Base-by-base conservation (phyloP, 192 early-diverging fungal species). In the Backusella psychrophila region DNA sequence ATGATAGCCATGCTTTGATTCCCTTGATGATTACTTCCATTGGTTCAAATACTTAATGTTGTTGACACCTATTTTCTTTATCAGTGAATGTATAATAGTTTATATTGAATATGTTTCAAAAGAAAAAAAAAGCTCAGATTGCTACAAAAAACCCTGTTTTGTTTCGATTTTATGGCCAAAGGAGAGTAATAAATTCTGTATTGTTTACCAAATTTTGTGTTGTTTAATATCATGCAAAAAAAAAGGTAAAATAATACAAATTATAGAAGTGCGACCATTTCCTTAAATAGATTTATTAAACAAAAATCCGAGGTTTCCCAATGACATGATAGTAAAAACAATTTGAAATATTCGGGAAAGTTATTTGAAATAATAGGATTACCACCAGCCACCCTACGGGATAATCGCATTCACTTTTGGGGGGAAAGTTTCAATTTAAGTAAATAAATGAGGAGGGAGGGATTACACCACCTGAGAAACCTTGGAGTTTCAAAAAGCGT, bases 401-500 rank as follows among this genome's bases (percentile, higher is more conserved):
- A 19, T n/a, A 49, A 49, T 49, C 4, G 19, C 6, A 49, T 19
- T 19, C 5, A n/a, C 19, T 49, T 49, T 49, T 49, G 46, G 42
- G 42, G 46, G 3, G 46, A 49, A 49, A 17, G 46, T 49, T 49
- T 49, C 46, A 49, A 49, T 17, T 19, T 19, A 49, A 49, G 19
- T 19, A 49, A 19, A 49, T 19, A n/a, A 19, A n/a, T 1, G 17
- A 49, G 19, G 19, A 5, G 46, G 15, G 4, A 6, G 46, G 46
- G 1, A 49, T 59, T 33, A 33, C 2, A 59, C 53, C 53, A 59
- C 23, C 23, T 59, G n/a, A 59, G 53, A 59, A 59, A 59, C 53
- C 53, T 26, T 59, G n/a, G 21, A 59, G 53, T 59, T 59, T 59
- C 53, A 59, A 59, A 59, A 59, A 59, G 23, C n/a, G 53, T 59